Evolutionary conservation across 139 green algal genomes (phyloP), one percentile per base, ranked within the genome.

Genomic region (Trebouxia sp.): DNA sequence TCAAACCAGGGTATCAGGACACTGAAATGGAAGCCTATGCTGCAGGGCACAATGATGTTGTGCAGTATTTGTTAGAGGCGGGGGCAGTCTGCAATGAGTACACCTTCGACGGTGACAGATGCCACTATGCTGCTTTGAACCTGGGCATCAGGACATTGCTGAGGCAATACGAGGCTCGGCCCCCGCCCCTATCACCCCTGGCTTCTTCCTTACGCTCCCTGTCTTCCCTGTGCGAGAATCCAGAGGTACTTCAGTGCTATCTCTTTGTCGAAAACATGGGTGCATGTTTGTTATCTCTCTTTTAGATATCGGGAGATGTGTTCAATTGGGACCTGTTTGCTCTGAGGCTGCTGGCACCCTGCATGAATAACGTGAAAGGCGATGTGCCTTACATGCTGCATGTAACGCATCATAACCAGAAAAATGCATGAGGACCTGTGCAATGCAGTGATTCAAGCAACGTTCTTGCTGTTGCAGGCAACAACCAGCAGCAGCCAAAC

Each of bases 71-170:
- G 39, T 51, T 85, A 66, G 76, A 85, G 51, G 39, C 69, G 3
- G 82, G 82, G 0, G 82, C 82, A 3, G 51, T 74, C 41, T 85
- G 82, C 66, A 85, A 83, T 65, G 76, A 82, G 41, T 85, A 66
- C 47, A 85, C 82, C 9, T 85, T 85, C 56, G 82, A 85, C 38
- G 82, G 82, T 6, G 82, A 85, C 20, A 65, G 82, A 1, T 85
- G 82, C 65, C 76, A 85, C 50, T 85, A 80, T 41, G 75, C 51
- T 70, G 38, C 75, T 8, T 35, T 83, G 32, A 78, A 55, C 30
- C 50, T 41, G 41, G 48, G 24, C 47, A 78, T 84, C 26, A 32
- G 81, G 48, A 56, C 41, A 15, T 39, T 85, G 48, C 75, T 85
- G n/a, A 50, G 81, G n/a, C 81, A 78, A n/a, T 85, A 81, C 26